Percentiles rank a stretch among this genome's conserved stretches.
Evolutionary conservation across 176 grass and related monocot genomes (phyloP).

Genomic region (Alopecurus myosuroides): DNA sequence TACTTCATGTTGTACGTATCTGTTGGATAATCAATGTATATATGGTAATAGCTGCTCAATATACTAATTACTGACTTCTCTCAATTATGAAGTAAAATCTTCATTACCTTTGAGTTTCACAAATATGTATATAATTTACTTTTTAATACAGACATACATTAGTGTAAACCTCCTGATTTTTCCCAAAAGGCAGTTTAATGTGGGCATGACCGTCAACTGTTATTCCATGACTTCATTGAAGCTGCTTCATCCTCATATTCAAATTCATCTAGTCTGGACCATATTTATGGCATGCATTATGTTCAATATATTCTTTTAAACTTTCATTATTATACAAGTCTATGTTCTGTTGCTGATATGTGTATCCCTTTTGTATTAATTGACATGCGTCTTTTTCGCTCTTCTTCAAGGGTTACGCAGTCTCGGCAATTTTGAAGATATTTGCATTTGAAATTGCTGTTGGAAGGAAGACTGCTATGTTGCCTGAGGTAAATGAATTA

Average conservation of each 20-base stretch:
- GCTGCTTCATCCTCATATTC: not conserved
- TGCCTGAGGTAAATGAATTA: slow-evolving; percentile 89
- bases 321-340: not conserved
- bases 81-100: not conserved
- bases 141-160: not conserved
- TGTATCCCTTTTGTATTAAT: not conserved
- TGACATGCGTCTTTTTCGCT: not conserved
- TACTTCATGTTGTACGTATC: not conserved
- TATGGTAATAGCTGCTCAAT: not conserved
- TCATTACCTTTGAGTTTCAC: not conserved
- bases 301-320: not conserved
- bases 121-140: not conserved
- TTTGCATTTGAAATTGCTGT: slow-evolving; percentile 84
- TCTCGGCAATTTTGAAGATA: slow-evolving; percentile 96
- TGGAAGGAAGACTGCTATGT: slow-evolving; percentile 78
- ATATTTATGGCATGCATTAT: not conserved
- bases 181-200: not conserved
- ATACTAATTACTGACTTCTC: not conserved
- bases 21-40: not conserved
- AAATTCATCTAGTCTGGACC: not conserved
- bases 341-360: slow-evolving; percentile 4
- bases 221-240: not conserved
- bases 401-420: slow-evolving; percentile 79
- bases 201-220: not conserved
- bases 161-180: not conserved